A percentile compares a stretch with the other conserved stretches of the same genome.
These are phyloP conservation scores for Cystobasidium onofrii DNA, from an alignment of 768 basidiomycete species.

Conservation along the genomic window DNA sequence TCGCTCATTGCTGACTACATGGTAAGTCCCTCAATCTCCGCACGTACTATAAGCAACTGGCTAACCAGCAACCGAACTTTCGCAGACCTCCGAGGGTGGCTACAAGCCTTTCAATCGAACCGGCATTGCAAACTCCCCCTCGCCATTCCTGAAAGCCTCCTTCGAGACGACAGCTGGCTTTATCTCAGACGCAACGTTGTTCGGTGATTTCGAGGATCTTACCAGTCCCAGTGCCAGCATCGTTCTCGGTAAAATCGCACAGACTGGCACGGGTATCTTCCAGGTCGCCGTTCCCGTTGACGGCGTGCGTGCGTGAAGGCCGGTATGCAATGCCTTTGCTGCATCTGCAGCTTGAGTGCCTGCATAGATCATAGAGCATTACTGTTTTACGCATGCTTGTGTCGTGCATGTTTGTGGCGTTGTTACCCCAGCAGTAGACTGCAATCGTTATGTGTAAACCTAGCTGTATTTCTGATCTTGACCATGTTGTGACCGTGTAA, in stretches of 20 bases:
- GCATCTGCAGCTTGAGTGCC: too few species aligned
- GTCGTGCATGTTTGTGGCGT: too few species aligned
- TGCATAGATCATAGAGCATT: too few species aligned
- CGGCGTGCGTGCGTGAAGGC: background rate
- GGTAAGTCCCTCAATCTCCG: conserved; percentile 53
- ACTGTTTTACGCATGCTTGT: too few species aligned
- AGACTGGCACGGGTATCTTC: conserved; percentile 91
- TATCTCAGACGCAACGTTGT: conserved; percentile 84
- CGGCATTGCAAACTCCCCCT: conserved; percentile 83
- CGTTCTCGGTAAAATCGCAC: conserved; percentile 75
- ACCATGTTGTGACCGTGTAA: background rate
- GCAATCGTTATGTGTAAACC: background rate
- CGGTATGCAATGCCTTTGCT: background rate
- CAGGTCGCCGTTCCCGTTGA: conserved; percentile 52
- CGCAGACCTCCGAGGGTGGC: conserved; percentile 89
- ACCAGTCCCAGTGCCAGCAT: conserved; percentile 75
- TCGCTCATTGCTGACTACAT: conserved; percentile 98
- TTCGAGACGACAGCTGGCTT: conserved; percentile 93
- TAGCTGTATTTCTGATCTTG: background rate
- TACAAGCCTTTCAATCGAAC: conserved; percentile 98
- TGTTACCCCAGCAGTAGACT: background rate
- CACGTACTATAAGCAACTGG: too few species aligned
- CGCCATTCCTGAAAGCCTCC: conserved; percentile 93
- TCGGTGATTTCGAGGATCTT: conserved; percentile 91
- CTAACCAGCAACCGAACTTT: too few species aligned